Conservation (phyloP, 73 alveolate genomes). For the Paraurostyla sp. region DNA sequence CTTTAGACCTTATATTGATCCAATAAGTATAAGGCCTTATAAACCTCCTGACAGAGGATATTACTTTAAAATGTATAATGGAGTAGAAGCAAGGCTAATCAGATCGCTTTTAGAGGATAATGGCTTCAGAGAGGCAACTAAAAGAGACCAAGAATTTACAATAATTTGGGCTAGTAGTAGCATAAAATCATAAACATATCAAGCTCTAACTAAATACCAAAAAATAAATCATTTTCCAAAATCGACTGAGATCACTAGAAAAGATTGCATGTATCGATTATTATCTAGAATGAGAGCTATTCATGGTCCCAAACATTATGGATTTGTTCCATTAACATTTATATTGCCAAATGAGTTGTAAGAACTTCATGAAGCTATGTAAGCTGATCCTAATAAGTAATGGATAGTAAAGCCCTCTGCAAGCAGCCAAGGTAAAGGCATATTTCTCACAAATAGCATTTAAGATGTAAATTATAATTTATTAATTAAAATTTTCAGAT, state of each 20-base stretch:
- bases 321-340: constrained; percentile 87
- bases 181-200: constrained; percentile 65
- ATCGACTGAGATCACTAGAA: constrained; percentile 88
- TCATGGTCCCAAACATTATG: constrained; percentile 83
- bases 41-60: constrained; percentile 60
- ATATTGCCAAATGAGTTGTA: constrained; percentile 79
- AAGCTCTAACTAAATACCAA: constrained; percentile 69
- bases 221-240: constrained; percentile 90
- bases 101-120: constrained; percentile 82
- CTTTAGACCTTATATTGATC: constrained; percentile 74
- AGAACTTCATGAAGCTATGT: constrained; percentile 75
- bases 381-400: constrained; percentile 29
- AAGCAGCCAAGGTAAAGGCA: constrained; percentile 90
- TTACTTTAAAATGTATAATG: constrained; percentile 70
- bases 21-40: constrained; percentile 68
- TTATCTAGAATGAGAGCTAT: constrained; percentile 80
- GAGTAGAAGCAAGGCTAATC: constrained; percentile 72
- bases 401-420: constrained; percentile 91
- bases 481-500: constrained; percentile 26
- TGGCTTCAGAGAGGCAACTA: constrained; percentile 79
- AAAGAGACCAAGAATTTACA: constrained; percentile 69
- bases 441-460: constrained; percentile 79
- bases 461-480: constrained; percentile 64
- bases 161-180: constrained; percentile 76
- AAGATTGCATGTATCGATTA: constrained; percentile 86